A percentile compares a stretch with the other conserved stretches of the same genome.
phyloP scores from a whole-genome alignment of 2,329 filamentous ascomycete species.

The Stachybotrys elegans region DNA sequence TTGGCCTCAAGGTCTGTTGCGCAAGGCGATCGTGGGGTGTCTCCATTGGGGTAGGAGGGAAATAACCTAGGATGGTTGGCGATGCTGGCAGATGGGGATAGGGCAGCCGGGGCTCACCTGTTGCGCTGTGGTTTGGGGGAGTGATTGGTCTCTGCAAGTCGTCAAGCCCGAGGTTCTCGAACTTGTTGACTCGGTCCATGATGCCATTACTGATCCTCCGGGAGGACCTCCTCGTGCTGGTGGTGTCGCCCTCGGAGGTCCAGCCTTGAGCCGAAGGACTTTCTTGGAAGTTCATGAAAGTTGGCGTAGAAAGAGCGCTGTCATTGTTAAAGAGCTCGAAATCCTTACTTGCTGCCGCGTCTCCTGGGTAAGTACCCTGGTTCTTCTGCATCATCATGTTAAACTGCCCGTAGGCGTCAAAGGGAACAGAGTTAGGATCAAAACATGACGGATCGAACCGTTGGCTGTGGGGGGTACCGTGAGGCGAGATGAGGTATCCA shows the following conservation, averaged over 20 bases:
- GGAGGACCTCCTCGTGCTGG: conserved; percentile 35
- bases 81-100: conserved; percentile 3
- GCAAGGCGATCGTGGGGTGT: conserved; percentile 49
- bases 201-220: conserved; percentile 56
- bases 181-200: conserved; percentile 55
- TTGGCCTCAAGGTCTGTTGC: conserved; percentile 36
- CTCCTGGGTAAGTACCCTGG: conserved; percentile 36
- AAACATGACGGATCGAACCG: conserved; percentile 46
- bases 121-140: conserved; percentile 54
- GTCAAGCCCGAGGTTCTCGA: conserved; percentile 47
- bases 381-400: conserved; percentile 42
- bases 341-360: conserved; percentile 38
- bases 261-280: conserved; percentile 40
- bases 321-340: conserved; percentile 45
- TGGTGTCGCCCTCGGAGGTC: conserved; percentile 45
- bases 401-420: conserved; percentile 40
- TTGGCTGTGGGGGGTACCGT: conserved; percentile 49
- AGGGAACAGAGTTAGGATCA: conserved; percentile 37
- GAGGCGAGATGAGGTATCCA: conserved; percentile 53
- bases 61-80: conserved; percentile 41
- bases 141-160: conserved; percentile 51
- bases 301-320: conserved; percentile 43
- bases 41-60: conserved; percentile 63
- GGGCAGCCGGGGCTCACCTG: conserved; percentile 40
- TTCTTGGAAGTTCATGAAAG: conserved; percentile 46